These are phyloP conservation scores for Rubroboletus satanas DNA, from an alignment of 768 basidiomycete species.

Conservation along the genomic window DNA sequence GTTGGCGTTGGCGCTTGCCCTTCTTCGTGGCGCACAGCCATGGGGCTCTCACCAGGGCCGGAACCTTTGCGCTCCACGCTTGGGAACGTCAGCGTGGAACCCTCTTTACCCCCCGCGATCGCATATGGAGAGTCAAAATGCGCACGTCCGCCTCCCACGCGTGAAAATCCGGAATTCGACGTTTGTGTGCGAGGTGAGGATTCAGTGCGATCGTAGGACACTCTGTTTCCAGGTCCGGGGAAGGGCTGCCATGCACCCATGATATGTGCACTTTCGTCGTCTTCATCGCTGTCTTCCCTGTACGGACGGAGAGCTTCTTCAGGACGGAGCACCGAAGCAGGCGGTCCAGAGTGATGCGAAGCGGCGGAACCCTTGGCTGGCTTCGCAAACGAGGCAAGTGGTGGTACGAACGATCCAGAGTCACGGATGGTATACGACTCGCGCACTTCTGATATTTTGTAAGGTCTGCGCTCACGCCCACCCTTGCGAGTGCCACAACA, in stretches of 20 bases:
- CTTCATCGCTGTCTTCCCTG: conserved; percentile 72
- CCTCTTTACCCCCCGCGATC: conserved; percentile 45
- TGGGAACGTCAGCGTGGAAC: conserved; percentile 64
- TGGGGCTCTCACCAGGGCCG: conserved; percentile 20
- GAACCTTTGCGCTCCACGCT: conserved; percentile 48
- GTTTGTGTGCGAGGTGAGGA: conserved; percentile 28
- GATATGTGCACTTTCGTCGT: conserved; percentile 69
- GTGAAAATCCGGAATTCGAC: conserved; percentile 66
- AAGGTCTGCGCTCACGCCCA: conserved; percentile 19
- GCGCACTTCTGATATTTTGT: conserved; percentile 24
- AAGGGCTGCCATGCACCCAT: conserved; percentile 94
- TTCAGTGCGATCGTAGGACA: conserved; percentile 25
- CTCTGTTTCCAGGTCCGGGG: conserved; percentile 37
- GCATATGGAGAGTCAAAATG: conserved; percentile 85
- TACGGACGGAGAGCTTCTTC: conserved; percentile 77
- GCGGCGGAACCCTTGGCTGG: conserved; percentile 27
- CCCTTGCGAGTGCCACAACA: conserved; percentile 54
- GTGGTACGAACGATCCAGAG: conserved; percentile 49
- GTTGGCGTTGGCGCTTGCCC: conserved; percentile 51
- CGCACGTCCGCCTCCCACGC: conserved; percentile 84
- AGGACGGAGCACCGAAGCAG: conserved; percentile 70
- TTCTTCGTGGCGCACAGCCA: conserved; percentile 25
- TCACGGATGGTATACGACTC: conserved; percentile 34
- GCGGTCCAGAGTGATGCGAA: conserved; percentile 46
- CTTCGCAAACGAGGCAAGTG: conserved; percentile 31